Conservation (phyloP, 192 early-diverging fungal genomes). For the Radiomyces spectabilis region DNA sequence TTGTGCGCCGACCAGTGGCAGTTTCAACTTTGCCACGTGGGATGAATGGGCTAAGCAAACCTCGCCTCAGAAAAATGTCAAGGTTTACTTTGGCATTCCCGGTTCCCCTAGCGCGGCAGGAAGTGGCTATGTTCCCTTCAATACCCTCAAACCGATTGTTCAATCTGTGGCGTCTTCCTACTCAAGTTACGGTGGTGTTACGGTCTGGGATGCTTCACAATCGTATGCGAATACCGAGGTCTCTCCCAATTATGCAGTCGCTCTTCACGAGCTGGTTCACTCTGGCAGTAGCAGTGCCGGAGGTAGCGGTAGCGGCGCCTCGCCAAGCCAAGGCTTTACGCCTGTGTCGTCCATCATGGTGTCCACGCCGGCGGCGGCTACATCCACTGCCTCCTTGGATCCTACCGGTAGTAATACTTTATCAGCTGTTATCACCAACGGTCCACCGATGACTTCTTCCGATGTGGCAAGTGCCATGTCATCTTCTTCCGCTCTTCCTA, state of each 20-base stretch:
- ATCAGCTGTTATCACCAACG: neutral
- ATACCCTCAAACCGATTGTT: constrained; percentile 40
- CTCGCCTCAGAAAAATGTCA: constrained; percentile 57
- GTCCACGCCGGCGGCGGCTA: neutral
- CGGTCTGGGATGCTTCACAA: constrained; percentile 69
- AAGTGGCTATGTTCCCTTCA: constrained; percentile 45
- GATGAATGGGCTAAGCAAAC: constrained; percentile 52
- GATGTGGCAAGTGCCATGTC: neutral
- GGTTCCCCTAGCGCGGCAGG: constrained; percentile 51
- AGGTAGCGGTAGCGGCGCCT: neutral
- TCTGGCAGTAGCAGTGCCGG: neutral
- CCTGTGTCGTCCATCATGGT: no score
- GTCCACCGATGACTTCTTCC: neutral
- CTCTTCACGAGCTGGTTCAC: constrained; percentile 8
- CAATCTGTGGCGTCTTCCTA: constrained; percentile 36
- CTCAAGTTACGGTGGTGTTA: constrained; percentile 60
- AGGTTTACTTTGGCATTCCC: constrained; percentile 59
- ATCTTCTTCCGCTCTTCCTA: constrained; percentile 4
- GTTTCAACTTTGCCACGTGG: constrained; percentile 74
- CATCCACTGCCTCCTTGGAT: neutral
- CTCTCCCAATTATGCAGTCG: constrained; percentile 13
- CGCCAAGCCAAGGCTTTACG: neutral
- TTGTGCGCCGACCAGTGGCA: constrained; percentile 42
- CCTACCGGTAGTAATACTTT: no score
- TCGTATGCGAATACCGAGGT: constrained; percentile 42